Evolutionary conservation across 2,329 filamentous ascomycete genomes (phyloP).

Genomic region (Epichloe coenophiala): DNA sequence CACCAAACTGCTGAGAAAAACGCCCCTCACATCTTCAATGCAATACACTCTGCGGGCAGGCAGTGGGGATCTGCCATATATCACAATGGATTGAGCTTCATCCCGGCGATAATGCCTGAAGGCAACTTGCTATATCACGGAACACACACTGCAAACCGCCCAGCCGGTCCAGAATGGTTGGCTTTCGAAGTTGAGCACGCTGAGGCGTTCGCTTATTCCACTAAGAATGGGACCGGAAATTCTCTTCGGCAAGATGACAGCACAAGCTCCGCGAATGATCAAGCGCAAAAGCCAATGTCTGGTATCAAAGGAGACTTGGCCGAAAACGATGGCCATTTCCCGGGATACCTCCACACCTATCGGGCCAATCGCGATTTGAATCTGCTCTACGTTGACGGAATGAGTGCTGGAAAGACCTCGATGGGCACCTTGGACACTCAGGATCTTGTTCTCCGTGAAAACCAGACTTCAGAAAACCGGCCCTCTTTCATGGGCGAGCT

Average conservation of each 20-base stretch:
- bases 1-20: constrained; percentile 30
- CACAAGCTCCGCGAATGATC: background rate
- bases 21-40: constrained; percentile 57
- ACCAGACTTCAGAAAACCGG: constrained; percentile 7
- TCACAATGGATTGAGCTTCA: constrained; percentile 65
- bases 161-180: constrained; percentile 52
- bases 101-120: constrained; percentile 49
- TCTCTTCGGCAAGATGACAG: background rate
- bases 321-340: constrained; percentile 3
- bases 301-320: background rate
- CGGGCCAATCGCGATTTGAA: constrained; percentile 40
- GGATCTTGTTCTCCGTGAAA: constrained; percentile 43
- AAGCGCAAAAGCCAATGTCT: constrained; percentile 2
- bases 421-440: constrained; percentile 58
- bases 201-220: constrained; percentile 40
- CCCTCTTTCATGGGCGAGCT: constrained; percentile 27
- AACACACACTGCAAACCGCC: constrained; percentile 26
- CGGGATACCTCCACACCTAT: constrained; percentile 56
- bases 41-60: constrained; percentile 56
- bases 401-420: constrained; percentile 49
- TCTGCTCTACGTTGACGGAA: constrained; percentile 57
- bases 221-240: background rate
- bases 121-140: constrained; percentile 60
- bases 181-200: constrained; percentile 69
- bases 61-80: constrained; percentile 62